phyloP scores from a whole-genome alignment of 2,329 filamentous ascomycete genomes.

The Arthrobotrys entomopaga region DNA sequence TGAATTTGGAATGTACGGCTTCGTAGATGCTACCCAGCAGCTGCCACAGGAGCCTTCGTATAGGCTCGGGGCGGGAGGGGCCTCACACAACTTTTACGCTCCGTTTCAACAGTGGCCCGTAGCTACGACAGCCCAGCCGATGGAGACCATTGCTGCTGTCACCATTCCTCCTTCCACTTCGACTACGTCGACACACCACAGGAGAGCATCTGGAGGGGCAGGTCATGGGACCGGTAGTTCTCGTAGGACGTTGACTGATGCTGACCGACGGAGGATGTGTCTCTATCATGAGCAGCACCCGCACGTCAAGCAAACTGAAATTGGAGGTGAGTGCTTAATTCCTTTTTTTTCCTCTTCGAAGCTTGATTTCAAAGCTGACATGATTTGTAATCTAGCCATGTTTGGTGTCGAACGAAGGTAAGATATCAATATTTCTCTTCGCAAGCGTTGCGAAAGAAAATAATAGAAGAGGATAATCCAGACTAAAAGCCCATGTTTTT shows the following conservation, averaged over 20 bases:
- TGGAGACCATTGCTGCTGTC: constrained; percentile 46
- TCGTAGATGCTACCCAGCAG: constrained; percentile 51
- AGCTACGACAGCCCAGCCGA: constrained; percentile 38
- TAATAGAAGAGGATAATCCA: constrained; percentile 1
- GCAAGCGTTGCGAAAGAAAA: constrained; percentile 48
- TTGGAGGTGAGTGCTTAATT: constrained; percentile 73
- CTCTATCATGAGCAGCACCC: constrained; percentile 91
- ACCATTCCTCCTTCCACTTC: constrained; percentile 63
- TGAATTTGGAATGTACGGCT: constrained; percentile 55
- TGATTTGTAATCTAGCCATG: constrained; percentile 67
- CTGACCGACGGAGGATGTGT: constrained; percentile 92
- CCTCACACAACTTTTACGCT: constrained; percentile 46
- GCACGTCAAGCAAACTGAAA: constrained; percentile 91
- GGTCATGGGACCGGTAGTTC: constrained; percentile 71
- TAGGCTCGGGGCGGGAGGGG: constrained; percentile 38
- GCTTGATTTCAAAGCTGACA: constrained; percentile 39
- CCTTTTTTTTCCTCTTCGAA: constrained; percentile 8
- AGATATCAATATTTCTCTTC: constrained; percentile 57
- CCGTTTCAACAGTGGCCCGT: constrained; percentile 52
- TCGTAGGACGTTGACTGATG: constrained; percentile 87
- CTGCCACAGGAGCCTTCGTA: constrained; percentile 38
- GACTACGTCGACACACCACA: constrained; percentile 67
- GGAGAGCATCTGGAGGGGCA: constrained; percentile 68
- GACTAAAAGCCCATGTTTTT: constrained; percentile 58
- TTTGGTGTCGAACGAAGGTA: constrained; percentile 99